Evolutionary conservation across 1,139 yeast species (phyloP), one percentile per base, ranked within the genome.

Genomic region (Petasospora fabianii): DNA sequence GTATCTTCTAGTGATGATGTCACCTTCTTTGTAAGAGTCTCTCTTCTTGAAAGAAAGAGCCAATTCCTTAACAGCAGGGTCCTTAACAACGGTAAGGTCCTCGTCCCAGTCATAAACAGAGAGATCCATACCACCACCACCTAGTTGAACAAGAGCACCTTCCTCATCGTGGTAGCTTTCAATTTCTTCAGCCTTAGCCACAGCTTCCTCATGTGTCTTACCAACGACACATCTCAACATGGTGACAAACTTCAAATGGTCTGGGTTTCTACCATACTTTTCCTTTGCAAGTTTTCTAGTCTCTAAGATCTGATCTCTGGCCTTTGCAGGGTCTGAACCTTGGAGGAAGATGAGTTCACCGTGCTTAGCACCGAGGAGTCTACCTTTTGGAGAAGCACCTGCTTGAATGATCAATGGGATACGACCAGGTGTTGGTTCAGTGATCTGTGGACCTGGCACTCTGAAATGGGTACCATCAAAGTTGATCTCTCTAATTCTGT

Each of bases 331-430:
- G 15, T 62, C 55, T 13, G 46, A 34, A 28, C 55, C 55, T 13
- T 64, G 60, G 16, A 68, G 54, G 49, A 69, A 71, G 17, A 68
- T 67, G 9, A 63, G 58, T 46, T 70, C 75, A 6, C 71, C 75
- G 50, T 68, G 65, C 46, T 64, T 64, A 17, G 76, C 75, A 27
- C 73, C 75, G 46, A 67, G 61, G 6, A 62, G 62, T 36, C 59
- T 59, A 22, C 76, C 75, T 26, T 64, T 64, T 26, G 62, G 56
- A 3, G 74, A 69, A 11, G 73, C 61, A 24, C 76, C 76, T 2
- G 76, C 75, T 50, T 71, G 76, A 32, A 70, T 60, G 35, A 71
- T 58, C 13, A 69, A 65, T 3, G 74, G 74, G 17, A 69, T 52
- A 53, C 73, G 63, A 44, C 68, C 73, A 12, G 66, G 67, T 11